Conservation (phyloP, 768 basidiomycete species). For the Leccinum disarticulatum region DNA sequence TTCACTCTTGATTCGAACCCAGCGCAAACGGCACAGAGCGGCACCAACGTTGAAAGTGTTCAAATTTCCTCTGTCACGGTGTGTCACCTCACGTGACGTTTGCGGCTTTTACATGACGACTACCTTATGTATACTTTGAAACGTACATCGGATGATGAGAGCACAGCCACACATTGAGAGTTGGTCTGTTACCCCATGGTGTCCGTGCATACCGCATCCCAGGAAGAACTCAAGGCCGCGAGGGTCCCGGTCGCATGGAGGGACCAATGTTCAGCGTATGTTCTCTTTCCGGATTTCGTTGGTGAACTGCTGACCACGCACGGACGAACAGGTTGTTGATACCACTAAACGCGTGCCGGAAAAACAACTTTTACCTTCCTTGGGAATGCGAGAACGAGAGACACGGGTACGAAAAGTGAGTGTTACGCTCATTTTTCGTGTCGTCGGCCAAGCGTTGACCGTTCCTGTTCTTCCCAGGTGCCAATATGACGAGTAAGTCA, state of each 20-base stretch:
- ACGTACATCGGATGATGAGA: not conserved
- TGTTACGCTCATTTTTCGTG: not conserved
- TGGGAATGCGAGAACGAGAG: constrained; percentile 94
- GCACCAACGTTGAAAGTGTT: no score
- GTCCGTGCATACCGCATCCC: constrained; percentile 77
- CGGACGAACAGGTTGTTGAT: constrained; percentile 63
- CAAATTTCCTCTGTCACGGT: no score
- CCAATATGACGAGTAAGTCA: constrained; percentile 92
- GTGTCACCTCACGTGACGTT: no score
- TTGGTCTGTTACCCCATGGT: constrained; percentile 45
- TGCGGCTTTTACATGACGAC: no score
- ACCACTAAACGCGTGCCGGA: constrained; percentile 85
- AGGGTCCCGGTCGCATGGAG: constrained; percentile 81
- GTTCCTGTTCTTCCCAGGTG: constrained; percentile 52
- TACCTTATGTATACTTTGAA: no score
- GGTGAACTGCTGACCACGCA: not conserved
- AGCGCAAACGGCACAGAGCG: no score
- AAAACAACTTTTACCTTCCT: constrained; percentile 73
- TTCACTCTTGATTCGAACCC: no score
- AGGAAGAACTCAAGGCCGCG: constrained; percentile 74
- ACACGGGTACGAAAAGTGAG: constrained; percentile 83
- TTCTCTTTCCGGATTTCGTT: constrained; percentile 12
- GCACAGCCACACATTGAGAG: not conserved
- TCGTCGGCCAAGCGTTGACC: constrained; percentile 9
- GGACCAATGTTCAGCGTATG: constrained; percentile 90